Evolutionary conservation across 208 protist genomes (phyloP).

Genomic region (Acanthamoeba healyi): DNA sequence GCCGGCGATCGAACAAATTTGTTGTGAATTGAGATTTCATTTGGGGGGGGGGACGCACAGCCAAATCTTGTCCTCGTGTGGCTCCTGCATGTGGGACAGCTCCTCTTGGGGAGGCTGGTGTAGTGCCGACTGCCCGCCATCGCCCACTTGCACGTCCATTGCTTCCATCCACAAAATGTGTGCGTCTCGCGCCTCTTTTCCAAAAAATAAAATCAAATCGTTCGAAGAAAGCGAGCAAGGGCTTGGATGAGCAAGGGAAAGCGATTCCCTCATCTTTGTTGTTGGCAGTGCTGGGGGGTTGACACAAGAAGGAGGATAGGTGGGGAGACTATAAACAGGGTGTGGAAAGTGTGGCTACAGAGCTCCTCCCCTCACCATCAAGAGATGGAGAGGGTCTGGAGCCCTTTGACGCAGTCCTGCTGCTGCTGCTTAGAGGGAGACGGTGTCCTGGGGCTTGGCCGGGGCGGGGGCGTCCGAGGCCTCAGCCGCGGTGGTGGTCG

Average conservation of each 20-base stretch:
- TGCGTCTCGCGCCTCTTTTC: not conserved
- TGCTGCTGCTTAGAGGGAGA: slow-evolving; percentile 17
- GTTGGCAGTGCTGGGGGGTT: not conserved
- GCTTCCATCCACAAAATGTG: not conserved
- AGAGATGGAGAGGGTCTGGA: not conserved
- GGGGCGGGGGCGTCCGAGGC: not conserved
- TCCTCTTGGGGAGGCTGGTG: not conserved
- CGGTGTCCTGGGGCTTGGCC: slow-evolving; percentile 45
- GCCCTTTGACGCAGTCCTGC: not conserved
- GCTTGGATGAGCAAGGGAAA: not conserved
- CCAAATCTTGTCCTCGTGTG: slow-evolving; percentile 4
- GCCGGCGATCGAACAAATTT: too few relatives aligned
- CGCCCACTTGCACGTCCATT: not conserved
- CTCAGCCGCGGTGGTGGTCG: not conserved
- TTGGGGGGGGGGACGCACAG: not conserved
- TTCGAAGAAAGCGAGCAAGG: not conserved
- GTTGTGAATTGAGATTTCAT: not conserved
- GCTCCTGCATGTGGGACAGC: not conserved
- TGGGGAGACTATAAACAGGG: not conserved
- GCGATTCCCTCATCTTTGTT: not conserved
- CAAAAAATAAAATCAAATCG: too few relatives aligned
- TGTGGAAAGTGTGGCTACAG: not conserved
- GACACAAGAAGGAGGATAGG: too few relatives aligned
- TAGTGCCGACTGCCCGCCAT: not conserved
- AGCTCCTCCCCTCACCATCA: too few relatives aligned